phyloP scores from a whole-genome alignment of 768 basidiomycete species.

The Tricholomella constricta region DNA sequence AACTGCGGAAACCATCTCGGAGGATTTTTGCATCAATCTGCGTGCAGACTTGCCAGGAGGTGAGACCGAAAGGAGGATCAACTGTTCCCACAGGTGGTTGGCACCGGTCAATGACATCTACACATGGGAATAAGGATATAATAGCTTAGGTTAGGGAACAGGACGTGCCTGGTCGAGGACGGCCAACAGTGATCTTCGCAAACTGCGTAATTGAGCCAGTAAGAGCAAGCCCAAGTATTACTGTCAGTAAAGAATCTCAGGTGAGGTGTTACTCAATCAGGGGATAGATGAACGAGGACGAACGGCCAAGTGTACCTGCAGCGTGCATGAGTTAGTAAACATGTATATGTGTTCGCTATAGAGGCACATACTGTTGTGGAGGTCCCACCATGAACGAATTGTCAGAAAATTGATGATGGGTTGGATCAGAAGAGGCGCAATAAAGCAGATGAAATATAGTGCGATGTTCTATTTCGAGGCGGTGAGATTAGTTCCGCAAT shows the following conservation, averaged over 20 bases:
- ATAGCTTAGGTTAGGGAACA: background rate
- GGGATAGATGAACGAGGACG: conserved; percentile 11
- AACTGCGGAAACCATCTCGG: conserved; percentile 88
- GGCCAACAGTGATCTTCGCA: conserved; percentile 83
- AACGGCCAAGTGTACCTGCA: conserved; percentile 46
- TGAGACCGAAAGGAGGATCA: conserved; percentile 74
- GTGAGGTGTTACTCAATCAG: background rate
- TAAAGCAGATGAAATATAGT: conserved; percentile 53
- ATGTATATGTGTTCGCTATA: conserved; percentile 5
- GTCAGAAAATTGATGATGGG: conserved; percentile 70
- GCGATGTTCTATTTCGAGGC: conserved; percentile 40
- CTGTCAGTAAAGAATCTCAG: conserved; percentile 30
- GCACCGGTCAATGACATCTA: conserved; percentile 72
- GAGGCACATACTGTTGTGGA: conserved; percentile 63
- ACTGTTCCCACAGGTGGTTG: conserved; percentile 62
- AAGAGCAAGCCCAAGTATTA: conserved; percentile 72
- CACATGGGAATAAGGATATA: background rate
- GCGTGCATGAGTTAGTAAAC: conserved; percentile 2
- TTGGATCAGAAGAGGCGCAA: conserved; percentile 72
- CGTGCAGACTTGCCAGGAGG: conserved; percentile 79
- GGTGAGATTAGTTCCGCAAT: conserved; percentile 1
- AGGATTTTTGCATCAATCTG: conserved; percentile 59
- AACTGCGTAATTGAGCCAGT: conserved; percentile 85
- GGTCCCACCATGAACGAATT: conserved; percentile 86
- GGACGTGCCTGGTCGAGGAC: conserved; percentile 77